These are phyloP conservation scores for Emmonsiellopsis sp. DNA, from an alignment of 2,329 filamentous ascomycete genomes.

Conservation along the genomic window DNA sequence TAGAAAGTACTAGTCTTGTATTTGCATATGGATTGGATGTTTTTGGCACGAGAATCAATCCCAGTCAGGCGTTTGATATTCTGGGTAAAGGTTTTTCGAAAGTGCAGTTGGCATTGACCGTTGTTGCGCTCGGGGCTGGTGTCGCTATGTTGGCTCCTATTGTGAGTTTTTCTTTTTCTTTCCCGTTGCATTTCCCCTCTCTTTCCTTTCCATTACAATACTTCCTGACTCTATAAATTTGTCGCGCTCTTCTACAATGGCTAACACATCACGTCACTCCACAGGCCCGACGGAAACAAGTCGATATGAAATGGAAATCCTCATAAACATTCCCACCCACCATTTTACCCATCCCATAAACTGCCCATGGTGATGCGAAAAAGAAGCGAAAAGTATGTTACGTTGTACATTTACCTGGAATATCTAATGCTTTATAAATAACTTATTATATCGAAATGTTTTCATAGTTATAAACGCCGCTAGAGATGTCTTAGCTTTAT, in stretches of 20 bases:
- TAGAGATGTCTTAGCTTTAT: no score
- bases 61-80: constrained; percentile 84
- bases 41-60: constrained; percentile 77
- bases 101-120: constrained; percentile 71
- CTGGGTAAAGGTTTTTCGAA: constrained; percentile 92
- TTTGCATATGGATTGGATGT: constrained; percentile 83
- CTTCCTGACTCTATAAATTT: not conserved
- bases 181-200: constrained; percentile 1
- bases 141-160: constrained; percentile 74
- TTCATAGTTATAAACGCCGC: no score
- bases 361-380: no score
- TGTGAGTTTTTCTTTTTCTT: constrained; percentile 46
- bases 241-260: no score
- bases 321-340: not conserved
- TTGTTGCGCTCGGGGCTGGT: constrained; percentile 66
- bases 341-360: no score
- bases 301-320: constrained; percentile 26
- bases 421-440: no score
- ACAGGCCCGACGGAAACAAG: constrained; percentile 42
- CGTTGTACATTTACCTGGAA: no score
- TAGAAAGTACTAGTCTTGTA: constrained; percentile 87
- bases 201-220: not conserved
- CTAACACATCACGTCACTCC: not conserved
- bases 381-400: no score
- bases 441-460: no score